phyloP scores from a whole-genome alignment of 2,329 filamentous ascomycete genomes.

The Sclerotinia subarctica region DNA sequence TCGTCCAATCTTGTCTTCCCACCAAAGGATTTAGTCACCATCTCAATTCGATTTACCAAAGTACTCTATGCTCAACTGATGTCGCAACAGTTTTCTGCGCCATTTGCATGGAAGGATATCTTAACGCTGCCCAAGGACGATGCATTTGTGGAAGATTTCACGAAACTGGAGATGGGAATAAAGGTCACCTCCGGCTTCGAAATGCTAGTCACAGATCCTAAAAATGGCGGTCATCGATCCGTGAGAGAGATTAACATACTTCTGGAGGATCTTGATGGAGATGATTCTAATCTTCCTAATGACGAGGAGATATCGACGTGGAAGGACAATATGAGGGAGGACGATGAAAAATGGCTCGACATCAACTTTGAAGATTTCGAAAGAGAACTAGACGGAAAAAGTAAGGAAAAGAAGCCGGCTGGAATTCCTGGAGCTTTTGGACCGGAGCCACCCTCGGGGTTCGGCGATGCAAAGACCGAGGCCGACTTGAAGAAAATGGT shows the following conservation, averaged over 20 bases:
- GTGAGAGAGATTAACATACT: conserved; percentile 75
- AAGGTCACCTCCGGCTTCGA: conserved; percentile 89
- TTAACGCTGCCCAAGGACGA: conserved; percentile 37
- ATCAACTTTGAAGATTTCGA: conserved; percentile 91
- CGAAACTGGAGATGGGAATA: conserved; percentile 69
- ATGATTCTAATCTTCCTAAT: conserved; percentile 55
- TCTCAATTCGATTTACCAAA: conserved; percentile 80
- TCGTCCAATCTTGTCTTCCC: conserved; percentile 60
- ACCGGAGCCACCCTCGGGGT: conserved; percentile 42
- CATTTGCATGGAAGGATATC: conserved; percentile 49
- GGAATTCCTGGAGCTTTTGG: conserved; percentile 31
- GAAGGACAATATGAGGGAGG: conserved; percentile 60
- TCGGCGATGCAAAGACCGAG: conserved; percentile 66
- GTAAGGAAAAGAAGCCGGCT: conserved; percentile 41
- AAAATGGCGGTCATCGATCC: conserved; percentile 63
- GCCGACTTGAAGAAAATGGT: conserved; percentile 87
- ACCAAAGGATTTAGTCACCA: conserved; percentile 73
- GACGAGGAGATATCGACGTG: conserved; percentile 71
- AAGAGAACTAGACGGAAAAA: conserved; percentile 62
- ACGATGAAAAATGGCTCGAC: conserved; percentile 87
- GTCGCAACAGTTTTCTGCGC: conserved; percentile 75
- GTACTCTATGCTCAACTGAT: conserved; percentile 88
- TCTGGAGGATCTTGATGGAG: conserved; percentile 60
- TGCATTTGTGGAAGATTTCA: conserved; percentile 33
- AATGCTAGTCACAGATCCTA: conserved; percentile 69